Evolutionary conservation across 352 stramenopile genomes (phyloP).

Genomic region (Lagenidium giganteum): DNA sequence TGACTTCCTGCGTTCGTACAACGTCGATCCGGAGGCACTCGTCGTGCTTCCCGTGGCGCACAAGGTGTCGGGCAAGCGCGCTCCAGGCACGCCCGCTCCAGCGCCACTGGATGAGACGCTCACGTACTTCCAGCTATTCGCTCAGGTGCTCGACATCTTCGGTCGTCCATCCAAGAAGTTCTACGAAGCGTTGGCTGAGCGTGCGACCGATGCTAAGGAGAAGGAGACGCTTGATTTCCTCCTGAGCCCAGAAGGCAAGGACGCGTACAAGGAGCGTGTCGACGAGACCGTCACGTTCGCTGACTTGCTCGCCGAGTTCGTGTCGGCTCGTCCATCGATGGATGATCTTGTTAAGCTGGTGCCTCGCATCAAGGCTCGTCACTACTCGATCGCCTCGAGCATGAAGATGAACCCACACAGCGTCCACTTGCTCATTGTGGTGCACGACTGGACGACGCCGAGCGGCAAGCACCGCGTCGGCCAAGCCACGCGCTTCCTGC

Average conservation of each 20-base stretch:
- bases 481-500: slow-evolving; percentile 62
- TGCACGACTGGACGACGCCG: slow-evolving; percentile 83
- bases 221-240: slow-evolving; percentile 41
- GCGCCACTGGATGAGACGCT: slow-evolving; percentile 51
- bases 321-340: slow-evolving; percentile 57
- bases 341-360: slow-evolving; percentile 62
- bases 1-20: slow-evolving; percentile 61
- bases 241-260: slow-evolving; percentile 68
- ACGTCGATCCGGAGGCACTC: slow-evolving; percentile 57
- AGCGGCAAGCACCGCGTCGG: slow-evolving; percentile 60
- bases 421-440: slow-evolving; percentile 83
- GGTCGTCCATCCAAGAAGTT: slow-evolving; percentile 81
- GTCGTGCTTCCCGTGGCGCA: slow-evolving; percentile 55
- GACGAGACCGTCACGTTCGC: slow-evolving; percentile 77
- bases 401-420: slow-evolving; percentile 82
- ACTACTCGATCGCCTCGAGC: slow-evolving; percentile 90
- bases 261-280: slow-evolving; percentile 75
- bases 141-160: slow-evolving; percentile 82
- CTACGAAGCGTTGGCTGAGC: slow-evolving; percentile 61
- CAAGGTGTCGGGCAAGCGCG: slow-evolving; percentile 67
- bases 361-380: slow-evolving; percentile 81
- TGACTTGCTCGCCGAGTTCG: slow-evolving; percentile 72
- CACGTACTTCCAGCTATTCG: slow-evolving; percentile 80
- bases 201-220: slow-evolving; percentile 70
- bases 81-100: slow-evolving; percentile 11